These are phyloP conservation scores for Termitomyces titanicus DNA, from an alignment of 768 basidiomycete species.

Conservation along the genomic window DNA sequence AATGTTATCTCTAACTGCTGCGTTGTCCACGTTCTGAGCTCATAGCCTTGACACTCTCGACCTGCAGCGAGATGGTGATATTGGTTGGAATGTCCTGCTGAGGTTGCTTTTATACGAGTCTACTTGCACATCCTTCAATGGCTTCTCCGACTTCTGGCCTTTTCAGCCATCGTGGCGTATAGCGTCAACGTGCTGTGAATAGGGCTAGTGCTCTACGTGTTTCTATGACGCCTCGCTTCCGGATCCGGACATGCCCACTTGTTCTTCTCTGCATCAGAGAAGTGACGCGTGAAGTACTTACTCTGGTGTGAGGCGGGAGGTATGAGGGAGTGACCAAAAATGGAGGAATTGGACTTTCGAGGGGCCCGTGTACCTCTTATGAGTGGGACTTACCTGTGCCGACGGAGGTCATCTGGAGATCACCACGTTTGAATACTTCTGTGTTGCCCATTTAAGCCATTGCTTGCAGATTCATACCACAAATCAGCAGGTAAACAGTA, in stretches of 20 bases:
- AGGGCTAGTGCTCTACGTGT: constrained; percentile 69
- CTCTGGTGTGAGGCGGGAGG: constrained; percentile 53
- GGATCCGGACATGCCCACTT: constrained; percentile 61
- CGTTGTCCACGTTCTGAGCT: too few relatives aligned
- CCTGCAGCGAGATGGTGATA: too few relatives aligned
- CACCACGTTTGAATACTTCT: constrained; percentile 85
- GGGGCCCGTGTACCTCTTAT: constrained; percentile 40
- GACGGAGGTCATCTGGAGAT: constrained; percentile 86
- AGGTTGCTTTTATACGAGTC: too few relatives aligned
- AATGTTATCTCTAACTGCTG: too few relatives aligned
- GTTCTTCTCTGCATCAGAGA: constrained; percentile 75
- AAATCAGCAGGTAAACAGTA: neutral
- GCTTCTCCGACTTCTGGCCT: constrained; percentile 48
- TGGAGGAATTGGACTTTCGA: constrained; percentile 48
- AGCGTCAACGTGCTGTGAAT: constrained; percentile 65
- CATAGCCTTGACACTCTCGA: too few relatives aligned
- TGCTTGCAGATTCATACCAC: constrained; percentile 34
- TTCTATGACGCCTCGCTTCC: constrained; percentile 51
- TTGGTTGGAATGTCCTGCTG: too few relatives aligned
- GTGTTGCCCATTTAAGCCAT: constrained; percentile 90
- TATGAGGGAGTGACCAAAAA: constrained; percentile 45
- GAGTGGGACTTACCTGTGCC: constrained; percentile 90
- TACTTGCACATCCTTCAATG: constrained; percentile 71
- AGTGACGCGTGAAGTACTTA: constrained; percentile 89
- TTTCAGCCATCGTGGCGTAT: constrained; percentile 69